These are phyloP conservation scores for Allium cepa DNA, from an alignment of 106 monocot species.

Conservation along the genomic window DNA sequence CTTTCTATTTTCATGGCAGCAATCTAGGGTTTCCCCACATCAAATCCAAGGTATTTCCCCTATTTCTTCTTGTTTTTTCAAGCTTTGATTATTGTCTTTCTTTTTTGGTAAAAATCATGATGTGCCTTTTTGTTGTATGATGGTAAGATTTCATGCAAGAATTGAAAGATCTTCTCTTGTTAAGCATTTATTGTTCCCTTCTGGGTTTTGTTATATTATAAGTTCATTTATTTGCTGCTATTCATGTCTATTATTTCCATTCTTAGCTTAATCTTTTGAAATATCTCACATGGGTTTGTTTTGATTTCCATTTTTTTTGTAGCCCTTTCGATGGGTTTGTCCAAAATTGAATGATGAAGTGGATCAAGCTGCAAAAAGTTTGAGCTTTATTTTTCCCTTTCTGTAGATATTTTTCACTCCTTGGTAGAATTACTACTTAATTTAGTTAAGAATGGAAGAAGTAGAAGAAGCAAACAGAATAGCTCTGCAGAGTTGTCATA, in stretches of 20 bases:
- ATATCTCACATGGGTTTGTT: background rate
- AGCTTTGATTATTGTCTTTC: background rate
- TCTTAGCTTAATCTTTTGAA: background rate
- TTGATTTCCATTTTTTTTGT: background rate
- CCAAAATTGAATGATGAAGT: background rate
- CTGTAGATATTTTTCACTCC: no score
- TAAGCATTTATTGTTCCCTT: background rate
- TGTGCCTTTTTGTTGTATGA: conserved; percentile 3
- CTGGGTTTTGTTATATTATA: no score
- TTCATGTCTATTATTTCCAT: background rate
- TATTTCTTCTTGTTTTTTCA: background rate
- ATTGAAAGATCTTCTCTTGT: conserved; percentile 7
- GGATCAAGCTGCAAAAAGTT: conserved; percentile 8
- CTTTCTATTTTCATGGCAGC: conserved; percentile 1
- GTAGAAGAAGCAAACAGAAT: conserved; percentile 65
- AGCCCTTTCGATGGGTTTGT: background rate
- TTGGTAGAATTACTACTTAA: no score
- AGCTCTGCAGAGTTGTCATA: conserved; percentile 69
- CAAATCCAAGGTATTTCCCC: conserved; percentile 5
- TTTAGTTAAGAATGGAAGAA: conserved; percentile 55
- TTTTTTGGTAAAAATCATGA: conserved; percentile 2
- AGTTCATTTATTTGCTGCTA: no score
- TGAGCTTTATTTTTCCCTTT: background rate
- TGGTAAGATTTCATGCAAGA: conserved; percentile 4
- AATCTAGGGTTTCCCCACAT: conserved; percentile 10